Base-by-base conservation (phyloP, 2,329 filamentous ascomycete species). In the Aspergillus niger region DNA sequence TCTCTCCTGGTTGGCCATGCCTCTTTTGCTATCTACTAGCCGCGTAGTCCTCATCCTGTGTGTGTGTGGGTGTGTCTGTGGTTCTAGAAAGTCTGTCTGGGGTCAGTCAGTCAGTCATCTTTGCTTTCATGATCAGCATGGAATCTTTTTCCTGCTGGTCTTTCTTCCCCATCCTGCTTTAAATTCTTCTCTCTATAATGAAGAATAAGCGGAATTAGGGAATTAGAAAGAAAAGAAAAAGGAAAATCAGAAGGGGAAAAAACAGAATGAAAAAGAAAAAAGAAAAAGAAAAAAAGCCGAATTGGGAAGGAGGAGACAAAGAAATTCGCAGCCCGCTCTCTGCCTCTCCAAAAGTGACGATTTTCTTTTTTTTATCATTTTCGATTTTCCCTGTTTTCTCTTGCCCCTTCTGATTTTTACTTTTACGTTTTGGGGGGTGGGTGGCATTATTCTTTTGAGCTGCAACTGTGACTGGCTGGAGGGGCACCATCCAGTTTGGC, bases 401-500 rank as follows among this genome's bases (percentile, higher is more conserved):
- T 43, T 55, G 10, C 28, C 8, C 22, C 13, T 11, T 58, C 17
- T 24, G 28, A 5, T 30, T 30, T 30, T 30, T 30, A 52, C 24
- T 32, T 59, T 20, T 30, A 50, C 38, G 6, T 43, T 52, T 5
- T 24, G 32, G 30, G 13, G 28, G 22, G n/a, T 49, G 47, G 26
- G 47, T 50, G 47, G 47, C 5, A n/a, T 47, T 41, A 48, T 32
- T n/a, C 26, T 32, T 36, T 36, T 36, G 32, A 11, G 32, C 48
- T 22, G 41, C 13, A 26, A 43, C 53, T 58, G 55, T 61, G 47
- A 48, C 38, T 57, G 61, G 58, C 24, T 55, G 11, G 17, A 4
- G 6, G 11, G 48, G 5, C 53, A 48, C 59, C 57, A 20, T 53
- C 56, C 50, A 55, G 22, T n/a, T 54, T 49, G 51, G 49, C 43